phyloP scores from a whole-genome alignment of 2,329 filamentous ascomycete species.

The Xylariaceae sp. region DNA sequence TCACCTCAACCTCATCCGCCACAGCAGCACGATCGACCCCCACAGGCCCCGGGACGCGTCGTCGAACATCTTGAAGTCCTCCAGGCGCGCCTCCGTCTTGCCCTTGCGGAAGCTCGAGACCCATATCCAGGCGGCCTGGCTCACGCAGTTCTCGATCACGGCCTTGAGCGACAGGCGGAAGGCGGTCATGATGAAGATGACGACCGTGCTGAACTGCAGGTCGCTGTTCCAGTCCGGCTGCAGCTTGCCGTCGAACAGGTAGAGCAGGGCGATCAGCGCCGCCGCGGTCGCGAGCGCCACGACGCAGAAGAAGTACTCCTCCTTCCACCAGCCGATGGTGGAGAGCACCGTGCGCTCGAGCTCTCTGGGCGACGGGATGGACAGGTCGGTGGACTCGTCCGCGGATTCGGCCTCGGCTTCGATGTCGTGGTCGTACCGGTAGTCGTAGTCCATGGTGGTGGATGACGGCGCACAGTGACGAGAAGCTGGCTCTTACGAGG shows the following conservation, averaged over 20 bases:
- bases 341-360: conserved; percentile 17
- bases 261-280: conserved; percentile 22
- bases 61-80: conserved; percentile 32
- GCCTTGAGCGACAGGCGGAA: conserved; percentile 28
- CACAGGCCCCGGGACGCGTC: conserved; percentile 29
- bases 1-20: conserved; percentile 27
- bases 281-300: conserved; percentile 22
- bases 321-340: conserved; percentile 28
- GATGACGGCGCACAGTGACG: too few species aligned
- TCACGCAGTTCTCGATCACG: conserved; percentile 28
- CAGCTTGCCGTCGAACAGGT: conserved; percentile 22
- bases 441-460: too few species aligned
- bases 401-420: conserved; percentile 6
- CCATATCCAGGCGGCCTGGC: conserved; percentile 34
- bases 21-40: conserved; percentile 28
- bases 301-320: conserved; percentile 27
- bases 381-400: conserved; percentile 7
- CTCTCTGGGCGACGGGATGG: conserved; percentile 13
- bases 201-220: conserved; percentile 26
- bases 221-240: conserved; percentile 22
- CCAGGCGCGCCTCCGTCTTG: conserved; percentile 24
- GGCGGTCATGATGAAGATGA: conserved; percentile 31
- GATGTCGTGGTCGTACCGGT: conserved; percentile 1
- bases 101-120: conserved; percentile 26
- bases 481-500: too few species aligned